Evolutionary conservation across 75 land plant species (phyloP).

Genomic region (Gnetum montanum): DNA sequence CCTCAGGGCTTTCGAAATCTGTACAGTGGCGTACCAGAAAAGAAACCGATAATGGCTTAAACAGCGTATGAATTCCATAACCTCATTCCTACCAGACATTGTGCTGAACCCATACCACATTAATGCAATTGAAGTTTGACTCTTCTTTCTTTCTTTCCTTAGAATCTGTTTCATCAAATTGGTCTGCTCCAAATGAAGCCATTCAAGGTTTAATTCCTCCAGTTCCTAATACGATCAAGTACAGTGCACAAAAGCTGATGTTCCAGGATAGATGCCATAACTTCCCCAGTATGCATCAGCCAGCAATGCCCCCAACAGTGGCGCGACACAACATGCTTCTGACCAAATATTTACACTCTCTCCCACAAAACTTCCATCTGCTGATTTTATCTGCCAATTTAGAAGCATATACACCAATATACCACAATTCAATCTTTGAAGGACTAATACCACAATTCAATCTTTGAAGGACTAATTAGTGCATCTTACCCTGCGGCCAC

Average conservation of each 20-base stretch:
- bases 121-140: constrained; percentile 49
- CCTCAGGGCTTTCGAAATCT: constrained; percentile 80
- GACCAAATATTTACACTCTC: constrained; percentile 79
- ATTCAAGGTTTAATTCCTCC: constrained; percentile 55
- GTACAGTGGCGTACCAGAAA: constrained; percentile 52
- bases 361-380: too few species aligned
- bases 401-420: too few species aligned
- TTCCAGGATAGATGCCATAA: constrained; percentile 47
- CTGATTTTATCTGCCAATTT: too few species aligned
- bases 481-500: too few species aligned
- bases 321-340: constrained; percentile 78
- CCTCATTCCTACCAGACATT: constrained; percentile 81
- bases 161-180: constrained; percentile 76
- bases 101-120: constrained; percentile 72
- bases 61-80: constrained; percentile 58
- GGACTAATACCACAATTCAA: too few species aligned
- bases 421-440: too few species aligned
- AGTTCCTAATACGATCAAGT: constrained; percentile 71
- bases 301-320: constrained; percentile 83
- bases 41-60: constrained; percentile 56
- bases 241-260: constrained; percentile 42
- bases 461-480: too few species aligned
- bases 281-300: constrained; percentile 94
- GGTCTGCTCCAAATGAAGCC: constrained; percentile 76
- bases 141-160: constrained; percentile 45